These are phyloP conservation scores for Nelumbo lutea DNA, from an alignment of 164 flowering plant genomes.

Conservation along the genomic window DNA sequence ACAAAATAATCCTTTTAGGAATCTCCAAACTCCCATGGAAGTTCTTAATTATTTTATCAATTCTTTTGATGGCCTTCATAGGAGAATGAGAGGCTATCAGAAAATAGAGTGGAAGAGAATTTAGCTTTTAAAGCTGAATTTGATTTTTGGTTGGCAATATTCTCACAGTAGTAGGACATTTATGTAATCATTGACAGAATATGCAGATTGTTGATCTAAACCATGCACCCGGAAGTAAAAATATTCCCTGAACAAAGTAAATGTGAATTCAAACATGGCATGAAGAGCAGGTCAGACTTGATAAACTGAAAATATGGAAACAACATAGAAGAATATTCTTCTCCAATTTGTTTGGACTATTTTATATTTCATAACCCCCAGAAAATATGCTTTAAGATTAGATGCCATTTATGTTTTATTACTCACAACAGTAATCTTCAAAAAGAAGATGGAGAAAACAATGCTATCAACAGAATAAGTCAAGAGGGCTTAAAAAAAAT, in stretches of 20 bases:
- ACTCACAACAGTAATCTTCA: not conserved
- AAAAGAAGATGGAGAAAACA: not conserved
- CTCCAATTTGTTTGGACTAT: not conserved
- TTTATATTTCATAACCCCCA: not conserved
- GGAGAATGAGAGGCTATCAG: too few species aligned
- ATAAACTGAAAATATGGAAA: not conserved
- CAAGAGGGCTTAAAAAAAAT: slow-evolving; percentile 5
- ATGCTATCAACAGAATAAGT: not conserved
- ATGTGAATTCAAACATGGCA: not conserved
- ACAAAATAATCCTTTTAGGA: too few species aligned
- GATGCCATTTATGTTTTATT: not conserved
- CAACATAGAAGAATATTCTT: not conserved
- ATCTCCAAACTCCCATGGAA: too few species aligned
- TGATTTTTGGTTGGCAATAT: not conserved
- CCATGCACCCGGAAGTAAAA: not conserved
- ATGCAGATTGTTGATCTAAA: not conserved
- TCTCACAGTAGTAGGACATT: too few species aligned
- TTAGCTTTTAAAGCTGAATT: not conserved
- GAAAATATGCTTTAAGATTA: not conserved
- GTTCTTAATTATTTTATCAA: too few species aligned
- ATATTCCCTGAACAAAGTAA: not conserved
- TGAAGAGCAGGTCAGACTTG: not conserved
- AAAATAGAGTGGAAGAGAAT: too few species aligned
- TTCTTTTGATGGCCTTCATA: too few species aligned
- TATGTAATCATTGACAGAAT: not conserved